Base-by-base conservation (phyloP, 495 filamentous ascomycete genomes). In the Lophium mytilinum region DNA sequence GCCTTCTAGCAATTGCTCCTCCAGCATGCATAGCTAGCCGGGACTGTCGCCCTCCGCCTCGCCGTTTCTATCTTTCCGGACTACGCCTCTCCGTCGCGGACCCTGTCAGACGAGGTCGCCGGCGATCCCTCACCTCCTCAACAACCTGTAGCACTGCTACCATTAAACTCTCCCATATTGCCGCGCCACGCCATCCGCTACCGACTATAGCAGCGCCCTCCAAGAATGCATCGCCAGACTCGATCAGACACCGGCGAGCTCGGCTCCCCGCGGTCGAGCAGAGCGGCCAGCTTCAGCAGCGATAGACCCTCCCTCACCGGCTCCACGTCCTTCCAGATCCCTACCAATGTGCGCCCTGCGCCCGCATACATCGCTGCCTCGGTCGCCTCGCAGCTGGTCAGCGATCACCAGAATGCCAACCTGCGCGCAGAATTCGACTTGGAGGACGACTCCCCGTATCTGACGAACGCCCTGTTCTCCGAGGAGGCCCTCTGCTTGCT, bases 341-440 rank as follows among this genome's bases (percentile, higher is more conserved):
- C 83, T 39, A 60, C 78, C 46, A 73, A 78, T n/a, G 80, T 90
- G 40, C 81, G 82, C 39, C 93, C 94, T 1, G 75, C 87, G 57
- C 84, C 94, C 24, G 88, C 80, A 17, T 99, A 93, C 71, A 92
- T 99, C 66, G 90, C 93, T 40, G 76, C 86, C 7, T 85, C 88
- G 33, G 90, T 91, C 48, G 94, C 91, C 33, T 89, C 88, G 18
- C 89, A 96, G 61, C 93, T 96, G 53, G 85, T 96, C 65, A 92
- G 86, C 57, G 86, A 87, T 65, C 86, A 94, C 65, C 87, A 92
- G 72, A 87, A 89, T 59, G 83, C 79, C 59, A 84, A 86, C 63
- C 75, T 82, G 36, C 48, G 47, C 52, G 80, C 84, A 43, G 71
- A 78, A 52, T 78, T 77, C 74, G 84, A 84, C 66, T 78, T 84